These are phyloP conservation scores for Globisporangium nagaii DNA, from an alignment of 352 stramenopile species.

Conservation along the genomic window DNA sequence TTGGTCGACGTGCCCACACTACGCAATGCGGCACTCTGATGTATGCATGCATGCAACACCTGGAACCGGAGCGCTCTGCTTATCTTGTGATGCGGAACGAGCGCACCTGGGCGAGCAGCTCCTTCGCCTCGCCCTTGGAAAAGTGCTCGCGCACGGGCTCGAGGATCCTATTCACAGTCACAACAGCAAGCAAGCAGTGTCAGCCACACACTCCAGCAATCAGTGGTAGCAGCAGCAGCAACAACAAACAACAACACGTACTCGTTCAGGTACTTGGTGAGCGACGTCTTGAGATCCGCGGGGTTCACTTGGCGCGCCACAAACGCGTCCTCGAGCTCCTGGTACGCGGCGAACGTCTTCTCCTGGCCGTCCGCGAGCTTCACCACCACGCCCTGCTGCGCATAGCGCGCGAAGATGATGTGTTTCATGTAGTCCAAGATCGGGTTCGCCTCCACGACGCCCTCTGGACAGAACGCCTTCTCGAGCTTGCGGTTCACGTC, in stretches of 20 bases:
- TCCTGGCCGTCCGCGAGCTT: constrained; percentile 39
- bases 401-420: constrained; percentile 92
- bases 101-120: constrained; percentile 94
- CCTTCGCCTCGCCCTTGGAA: constrained; percentile 90
- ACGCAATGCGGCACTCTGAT: too few relatives aligned
- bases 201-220: background rate
- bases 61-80: constrained; percentile 7
- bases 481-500: constrained; percentile 97
- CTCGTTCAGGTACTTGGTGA: constrained; percentile 91
- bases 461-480: constrained; percentile 96
- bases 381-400: constrained; percentile 36
- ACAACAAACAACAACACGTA: constrained; percentile 40
- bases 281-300: constrained; percentile 91
- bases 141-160: constrained; percentile 98
- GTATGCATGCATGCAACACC: too few relatives aligned
- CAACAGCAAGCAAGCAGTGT: constrained; percentile 7
- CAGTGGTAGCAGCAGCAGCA: too few relatives aligned
- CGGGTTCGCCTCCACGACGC: constrained; percentile 89
- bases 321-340: constrained; percentile 91
- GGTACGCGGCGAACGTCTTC: constrained; percentile 87
- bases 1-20: too few relatives aligned
- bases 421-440: constrained; percentile 97
- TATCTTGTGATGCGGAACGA: constrained; percentile 96
- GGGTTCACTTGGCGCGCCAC: constrained; percentile 86
- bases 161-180: constrained; percentile 65